Conservation (phyloP, 2,329 filamentous ascomycete genomes). For the Pestalotiopsis fici region DNA sequence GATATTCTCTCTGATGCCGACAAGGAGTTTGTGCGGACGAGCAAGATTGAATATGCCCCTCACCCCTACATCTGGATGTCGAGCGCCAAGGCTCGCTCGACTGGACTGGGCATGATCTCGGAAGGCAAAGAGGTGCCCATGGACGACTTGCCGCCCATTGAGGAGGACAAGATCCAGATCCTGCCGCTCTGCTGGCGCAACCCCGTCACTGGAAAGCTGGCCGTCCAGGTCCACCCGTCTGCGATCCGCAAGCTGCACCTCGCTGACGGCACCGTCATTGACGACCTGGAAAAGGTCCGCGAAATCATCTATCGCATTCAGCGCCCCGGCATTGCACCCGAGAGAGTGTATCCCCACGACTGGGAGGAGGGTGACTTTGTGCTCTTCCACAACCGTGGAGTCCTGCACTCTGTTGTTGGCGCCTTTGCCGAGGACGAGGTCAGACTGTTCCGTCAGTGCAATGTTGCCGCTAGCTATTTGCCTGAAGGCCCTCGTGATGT, state of each 20-base stretch:
- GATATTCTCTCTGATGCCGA: slow-evolving; percentile 65
- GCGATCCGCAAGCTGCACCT: slow-evolving; percentile 71
- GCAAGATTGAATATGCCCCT: slow-evolving; percentile 72
- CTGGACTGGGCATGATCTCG: slow-evolving; percentile 71
- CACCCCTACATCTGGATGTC: slow-evolving; percentile 87
- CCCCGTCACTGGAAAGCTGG: slow-evolving; percentile 67
- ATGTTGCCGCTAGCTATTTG: slow-evolving; percentile 66
- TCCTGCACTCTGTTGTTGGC: slow-evolving; percentile 75
- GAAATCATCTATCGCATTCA: slow-evolving; percentile 71
- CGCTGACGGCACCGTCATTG: slow-evolving; percentile 66
- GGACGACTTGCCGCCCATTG: slow-evolving; percentile 64
- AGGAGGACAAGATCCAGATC: slow-evolving; percentile 67
- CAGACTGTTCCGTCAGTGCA: slow-evolving; percentile 76
- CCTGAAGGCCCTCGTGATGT: slow-evolving; percentile 47
- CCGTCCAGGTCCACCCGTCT: slow-evolving; percentile 74
- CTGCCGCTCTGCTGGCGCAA: slow-evolving; percentile 80
- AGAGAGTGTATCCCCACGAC: slow-evolving; percentile 71
- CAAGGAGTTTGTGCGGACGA: slow-evolving; percentile 66
- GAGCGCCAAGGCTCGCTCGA: slow-evolving; percentile 63
- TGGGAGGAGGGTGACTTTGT: slow-evolving; percentile 79
- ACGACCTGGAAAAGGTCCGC: slow-evolving; percentile 66
- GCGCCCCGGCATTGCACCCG: slow-evolving; percentile 70
- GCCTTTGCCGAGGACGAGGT: slow-evolving; percentile 75
- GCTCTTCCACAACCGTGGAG: slow-evolving; percentile 76
- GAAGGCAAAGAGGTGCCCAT: slow-evolving; percentile 63